These are phyloP conservation scores for Lichtheimia ramosa DNA, from an alignment of 371 early-diverging fungal genomes.

Conservation along the genomic window DNA sequence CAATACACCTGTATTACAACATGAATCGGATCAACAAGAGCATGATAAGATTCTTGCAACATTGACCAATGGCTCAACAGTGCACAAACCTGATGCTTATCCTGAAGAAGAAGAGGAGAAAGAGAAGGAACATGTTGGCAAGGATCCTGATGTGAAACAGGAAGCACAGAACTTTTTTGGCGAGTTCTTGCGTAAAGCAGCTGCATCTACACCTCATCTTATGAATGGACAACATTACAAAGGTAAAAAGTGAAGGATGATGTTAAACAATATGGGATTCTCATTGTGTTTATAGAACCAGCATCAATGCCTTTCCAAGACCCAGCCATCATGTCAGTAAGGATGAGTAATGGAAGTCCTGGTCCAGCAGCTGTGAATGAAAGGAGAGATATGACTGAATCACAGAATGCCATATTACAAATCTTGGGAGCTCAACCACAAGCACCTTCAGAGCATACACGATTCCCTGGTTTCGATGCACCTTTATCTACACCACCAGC, in stretches of 20 bases:
- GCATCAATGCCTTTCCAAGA: conserved; percentile 57
- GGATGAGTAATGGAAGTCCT: conserved; percentile 27
- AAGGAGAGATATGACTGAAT: conserved; percentile 5
- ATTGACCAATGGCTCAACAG: not conserved
- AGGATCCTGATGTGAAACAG: conserved; percentile 21
- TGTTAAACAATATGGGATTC: not conserved
- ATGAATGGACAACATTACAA: conserved; percentile 16
- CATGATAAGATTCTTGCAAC: not conserved
- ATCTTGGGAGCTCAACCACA: conserved; percentile 35
- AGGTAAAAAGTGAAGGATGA: conserved; percentile 13
- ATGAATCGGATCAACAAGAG: not conserved
- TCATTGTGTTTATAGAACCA: not conserved
- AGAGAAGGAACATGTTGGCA: not conserved
- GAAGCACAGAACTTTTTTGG: conserved; percentile 70
- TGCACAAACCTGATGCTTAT: conserved; percentile 12
- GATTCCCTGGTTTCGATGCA: conserved; percentile 5
- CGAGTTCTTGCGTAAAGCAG: conserved; percentile 70
- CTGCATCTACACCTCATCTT: conserved; percentile 34
- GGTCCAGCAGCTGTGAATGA: conserved; percentile 2
- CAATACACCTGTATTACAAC: too few relatives aligned
- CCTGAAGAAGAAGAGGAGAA: conserved; percentile 7
- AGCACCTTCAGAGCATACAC: not conserved
- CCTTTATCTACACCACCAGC: conserved; percentile 1
- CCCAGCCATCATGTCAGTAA: conserved; percentile 71
- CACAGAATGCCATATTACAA: conserved; percentile 37